Evolutionary conservation across 345 rosid genomes (phyloP), one percentile per base, ranked within the genome.

Genomic region (Salix viminalis): DNA sequence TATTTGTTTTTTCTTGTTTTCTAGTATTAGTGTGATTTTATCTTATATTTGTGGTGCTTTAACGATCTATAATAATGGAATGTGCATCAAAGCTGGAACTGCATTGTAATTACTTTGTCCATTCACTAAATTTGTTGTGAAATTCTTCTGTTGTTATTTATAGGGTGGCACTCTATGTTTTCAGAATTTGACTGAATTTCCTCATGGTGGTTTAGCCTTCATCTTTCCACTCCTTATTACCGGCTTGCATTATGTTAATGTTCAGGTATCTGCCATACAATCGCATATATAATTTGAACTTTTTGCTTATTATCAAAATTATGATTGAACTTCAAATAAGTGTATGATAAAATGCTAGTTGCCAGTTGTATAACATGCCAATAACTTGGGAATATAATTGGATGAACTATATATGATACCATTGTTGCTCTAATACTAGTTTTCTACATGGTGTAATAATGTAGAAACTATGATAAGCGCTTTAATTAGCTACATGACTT

Each of bases 161-260:
- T 91, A 95, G 99, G 99, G 99, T 42, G 99, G 99, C 75, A 77
- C 91, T 76, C 86, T 93, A 44, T 95, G 99, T 98, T 95, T 95
- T 83, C 90, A 90, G 79, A 86, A 95, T 88, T 88, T 95, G 90
- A 89, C 97, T 70, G 96, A 91, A 83, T 78, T 75, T 62, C 89
- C 98, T 60, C 88, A 86, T 52, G 92, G 94, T 75, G 83, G 76
- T 81, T 83, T 77, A 73, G 93, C 96, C 81, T 79, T 86, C 77
- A 71, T 92, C 72, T 89, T 93, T 76, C 98, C 99, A 16, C 72
- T 92, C 68, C 77, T 93, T 62, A 87, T 93, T 71, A 93, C 91
- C 76, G 83, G 84, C 85, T 85, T 96, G 87, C 98, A 96, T 85
- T 93, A 82, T 80, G 78, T 78, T 58, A 96, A 91, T 71, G 88